Base-by-base conservation (phyloP, 768 basidiomycete genomes). In the Plicaturopsis crispa region DNA sequence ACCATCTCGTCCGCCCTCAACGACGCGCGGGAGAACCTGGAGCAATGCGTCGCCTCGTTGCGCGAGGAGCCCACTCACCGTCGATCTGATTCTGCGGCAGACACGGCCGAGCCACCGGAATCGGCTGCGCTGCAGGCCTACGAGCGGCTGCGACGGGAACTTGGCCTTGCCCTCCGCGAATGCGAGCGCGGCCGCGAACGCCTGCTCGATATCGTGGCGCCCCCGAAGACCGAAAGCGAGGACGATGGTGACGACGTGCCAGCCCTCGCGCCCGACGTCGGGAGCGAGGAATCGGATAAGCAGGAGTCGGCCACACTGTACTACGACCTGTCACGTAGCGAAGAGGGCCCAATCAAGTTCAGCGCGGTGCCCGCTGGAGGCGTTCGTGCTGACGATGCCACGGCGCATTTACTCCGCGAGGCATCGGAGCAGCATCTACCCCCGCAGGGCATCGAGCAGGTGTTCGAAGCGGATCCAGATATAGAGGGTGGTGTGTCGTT, bases 181-280 rank as follows among this genome's bases (percentile, higher is more conserved):
- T 90, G 85, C 51, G 87, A 90, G 56, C 73, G 87, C 6, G 87
- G 87, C 0, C 65, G 82, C 13, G 80, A 76, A 28, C 70, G 72
- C 13, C 61, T 90, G 22, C 47, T 80, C 2, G 71, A 75, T 35
- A 59, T 82, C 38, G 56, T 85, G 3, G 53, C 65, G n/a, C 77
- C 78, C 1, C 59, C 62, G 4, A 46, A 54, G 14, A 14, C 49
- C 13, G 47, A 39, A 21, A 19, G 31, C 4, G 42, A 37, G 21
- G 33, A 19, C 11, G 46, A 48, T 6, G 41, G 38, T 38, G 47
- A 24, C 19, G 37, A 22, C 47, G 54, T 28, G 11, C 48, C 45
- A 39, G 56, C 31, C 21, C 53, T 43, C 22, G 62, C 63, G 4
- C 55, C 60, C 4, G 65, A 62, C 1, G 66, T 64, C n/a, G 65